Evolutionary conservation across 1,284 basidiomycete genomes (phyloP), one percentile per base, ranked within the genome.

Genomic region (Porogramme epimiltina): DNA sequence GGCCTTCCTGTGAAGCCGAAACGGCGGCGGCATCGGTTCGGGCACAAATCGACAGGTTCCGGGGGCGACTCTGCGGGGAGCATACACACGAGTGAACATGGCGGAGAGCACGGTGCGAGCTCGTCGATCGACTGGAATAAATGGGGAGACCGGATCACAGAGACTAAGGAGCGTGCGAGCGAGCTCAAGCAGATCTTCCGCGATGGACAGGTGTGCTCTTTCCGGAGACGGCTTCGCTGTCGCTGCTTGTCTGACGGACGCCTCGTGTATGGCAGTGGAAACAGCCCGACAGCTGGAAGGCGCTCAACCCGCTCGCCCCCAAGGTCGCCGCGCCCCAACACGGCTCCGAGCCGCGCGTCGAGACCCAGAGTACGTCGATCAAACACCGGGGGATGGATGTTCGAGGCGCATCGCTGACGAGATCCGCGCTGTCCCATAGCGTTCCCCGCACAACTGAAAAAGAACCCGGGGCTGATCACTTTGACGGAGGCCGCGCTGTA

Each of bases 381-480:
- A 31, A 31, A 13, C 9, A 16, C 34, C 28, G 28, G 15, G 10
- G 34, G 9, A 18, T 18, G 13, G 9, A 6, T 37, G 34, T 16
- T 37, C n/a, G n/a, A n/a, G n/a, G n/a, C n/a, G n/a, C n/a, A n/a
- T 45, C 54, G 39, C 26, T 53, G 20, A 50, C 47, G 51, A 20
- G 46, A 51, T n/a, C n/a, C n/a, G 26, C 23, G 38, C 25, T 18
- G 33, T 39, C 24, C n/a, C 36, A 22, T 56, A 87, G 85, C 81
- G 2, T 87, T 80, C 68, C 77, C 82, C 41, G 83, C 82, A 34
- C 82, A 86, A 52, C 74, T 80, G 52, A 69, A 70, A 33, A 76
- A 79, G 43, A 66, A 70, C 4, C 81, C 83, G 2, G 85, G 85
- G 2, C 63, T 85, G 25, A 78, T 88, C 47, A 84, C 81, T 19